phyloP scores from a whole-genome alignment of 1,284 basidiomycete species.

The Ganoderma sp. region DNA sequence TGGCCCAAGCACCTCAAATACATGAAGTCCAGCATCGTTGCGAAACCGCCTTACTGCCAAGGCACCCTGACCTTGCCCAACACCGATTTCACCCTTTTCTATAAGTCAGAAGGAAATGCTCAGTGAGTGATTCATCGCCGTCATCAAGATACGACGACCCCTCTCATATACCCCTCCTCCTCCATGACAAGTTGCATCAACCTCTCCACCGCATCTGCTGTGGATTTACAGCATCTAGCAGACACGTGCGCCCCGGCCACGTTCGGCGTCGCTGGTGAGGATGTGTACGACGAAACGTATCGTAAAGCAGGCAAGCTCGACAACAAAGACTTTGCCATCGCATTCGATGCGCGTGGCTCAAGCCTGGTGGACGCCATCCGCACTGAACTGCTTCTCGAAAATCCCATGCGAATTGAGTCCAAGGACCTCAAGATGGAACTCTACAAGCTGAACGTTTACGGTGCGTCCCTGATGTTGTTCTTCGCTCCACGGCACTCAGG shows the following conservation, averaged over 20 bases:
- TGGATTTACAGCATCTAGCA: constrained; percentile 26
- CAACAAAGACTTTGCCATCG: constrained; percentile 32
- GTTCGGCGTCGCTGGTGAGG: constrained; percentile 31
- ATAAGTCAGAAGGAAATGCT: constrained; percentile 20
- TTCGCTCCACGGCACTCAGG: not conserved
- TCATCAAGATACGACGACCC: not conserved
- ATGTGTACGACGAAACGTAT: constrained; percentile 36
- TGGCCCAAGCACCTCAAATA: not conserved
- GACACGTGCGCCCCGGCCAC: constrained; percentile 33
- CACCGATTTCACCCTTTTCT: constrained; percentile 28
- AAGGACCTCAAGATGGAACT: constrained; percentile 35
- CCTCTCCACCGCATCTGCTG: constrained; percentile 12
- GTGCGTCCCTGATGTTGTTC: not conserved
- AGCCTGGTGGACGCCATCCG: constrained; percentile 37
- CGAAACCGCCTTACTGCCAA: constrained; percentile 25
- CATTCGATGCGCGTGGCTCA: constrained; percentile 36
- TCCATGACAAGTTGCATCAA: constrained; percentile 13
- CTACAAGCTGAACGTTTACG: constrained; percentile 32
- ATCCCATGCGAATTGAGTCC: constrained; percentile 7
- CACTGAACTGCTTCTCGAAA: constrained; percentile 33
- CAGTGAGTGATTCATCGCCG: constrained; percentile 12
- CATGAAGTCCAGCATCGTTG: constrained; percentile 2
- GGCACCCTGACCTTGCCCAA: constrained; percentile 18
- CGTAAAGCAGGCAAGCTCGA: constrained; percentile 39
- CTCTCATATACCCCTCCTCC: not conserved